Evolutionary conservation across 169 alveolate genomes (phyloP).

Genomic region (Eimeria acervulina): DNA sequence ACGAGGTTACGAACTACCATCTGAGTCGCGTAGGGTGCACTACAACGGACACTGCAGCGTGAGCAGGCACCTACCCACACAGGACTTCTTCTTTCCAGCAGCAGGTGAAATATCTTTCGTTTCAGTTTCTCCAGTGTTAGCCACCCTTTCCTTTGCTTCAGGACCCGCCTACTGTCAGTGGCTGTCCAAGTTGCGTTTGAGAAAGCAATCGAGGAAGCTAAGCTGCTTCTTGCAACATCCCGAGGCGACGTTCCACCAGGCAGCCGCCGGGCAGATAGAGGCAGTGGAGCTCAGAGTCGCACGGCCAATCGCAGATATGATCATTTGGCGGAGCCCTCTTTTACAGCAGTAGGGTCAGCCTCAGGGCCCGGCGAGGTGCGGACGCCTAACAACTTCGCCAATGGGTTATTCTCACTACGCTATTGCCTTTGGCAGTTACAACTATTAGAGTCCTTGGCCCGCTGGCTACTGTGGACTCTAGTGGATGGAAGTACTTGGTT

Average conservation of each 20-base stretch:
- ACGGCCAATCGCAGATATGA: not conserved
- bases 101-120: not conserved
- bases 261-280: constrained; percentile 48
- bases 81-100: not conserved
- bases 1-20: constrained; percentile 35
- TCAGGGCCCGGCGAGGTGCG: constrained; percentile 16
- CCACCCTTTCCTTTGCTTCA: not conserved
- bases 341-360: not conserved
- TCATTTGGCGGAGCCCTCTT: not conserved
- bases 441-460: not conserved
- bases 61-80: not conserved
- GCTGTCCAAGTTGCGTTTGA: constrained; percentile 76
- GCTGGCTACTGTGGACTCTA: not conserved
- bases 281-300: constrained; percentile 27
- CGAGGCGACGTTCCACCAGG: constrained; percentile 38
- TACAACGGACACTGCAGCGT: constrained; percentile 74
- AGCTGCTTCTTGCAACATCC: constrained; percentile 44
- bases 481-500: not conserved
- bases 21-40: constrained; percentile 70
- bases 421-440: not conserved
- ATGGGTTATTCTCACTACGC: not conserved
- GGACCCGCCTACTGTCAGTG: constrained; percentile 70
- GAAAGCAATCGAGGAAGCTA: constrained; percentile 64
- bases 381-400: not conserved
- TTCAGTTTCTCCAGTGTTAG: not conserved